A percentile compares a stretch with the other conserved stretches of the same genome.
Evolutionary conservation across 2,329 filamentous ascomycete species (phyloP).

Genomic region (Cladophialophora immunda): DNA sequence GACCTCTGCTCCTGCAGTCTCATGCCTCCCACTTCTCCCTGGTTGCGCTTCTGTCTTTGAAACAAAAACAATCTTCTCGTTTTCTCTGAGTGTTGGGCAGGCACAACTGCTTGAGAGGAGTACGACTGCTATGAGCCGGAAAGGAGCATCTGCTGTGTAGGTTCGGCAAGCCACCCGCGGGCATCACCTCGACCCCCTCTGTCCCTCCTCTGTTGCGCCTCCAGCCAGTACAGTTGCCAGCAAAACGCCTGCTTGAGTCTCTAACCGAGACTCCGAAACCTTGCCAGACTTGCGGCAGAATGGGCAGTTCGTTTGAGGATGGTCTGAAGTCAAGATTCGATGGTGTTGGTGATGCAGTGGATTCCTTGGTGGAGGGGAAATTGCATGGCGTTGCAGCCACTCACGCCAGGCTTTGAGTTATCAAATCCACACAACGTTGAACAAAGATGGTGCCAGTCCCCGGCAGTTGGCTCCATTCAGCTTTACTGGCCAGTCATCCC

Average conservation of each 20-base stretch:
- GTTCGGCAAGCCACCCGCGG: neutral
- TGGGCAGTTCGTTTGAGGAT: constrained; percentile 24
- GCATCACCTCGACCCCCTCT: neutral
- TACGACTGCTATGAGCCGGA: neutral
- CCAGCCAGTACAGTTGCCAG: neutral
- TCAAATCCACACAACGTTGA: constrained; percentile 10
- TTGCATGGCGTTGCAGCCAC: constrained; percentile 35
- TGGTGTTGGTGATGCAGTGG: constrained; percentile 31
- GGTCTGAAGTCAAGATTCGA: constrained; percentile 27
- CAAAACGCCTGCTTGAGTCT: neutral
- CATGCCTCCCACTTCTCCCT: neutral
- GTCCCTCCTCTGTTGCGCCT: neutral
- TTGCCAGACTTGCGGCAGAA: constrained; percentile 7
- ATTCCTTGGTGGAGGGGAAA: constrained; percentile 24
- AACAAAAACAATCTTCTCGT: constrained; percentile 19
- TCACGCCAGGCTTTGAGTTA: constrained; percentile 1
- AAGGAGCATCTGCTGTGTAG: neutral
- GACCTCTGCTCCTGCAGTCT: constrained; percentile 20
- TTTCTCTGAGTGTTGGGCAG: neutral
- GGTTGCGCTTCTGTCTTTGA: constrained; percentile 25
- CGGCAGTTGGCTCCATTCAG: neutral
- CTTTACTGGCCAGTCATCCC: neutral
- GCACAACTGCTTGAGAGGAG: neutral
- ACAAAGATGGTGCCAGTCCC: neutral
- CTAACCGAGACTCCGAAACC: constrained; percentile 25